Conservation (phyloP, 139 green algal species). For the Choricystis sp. region DNA sequence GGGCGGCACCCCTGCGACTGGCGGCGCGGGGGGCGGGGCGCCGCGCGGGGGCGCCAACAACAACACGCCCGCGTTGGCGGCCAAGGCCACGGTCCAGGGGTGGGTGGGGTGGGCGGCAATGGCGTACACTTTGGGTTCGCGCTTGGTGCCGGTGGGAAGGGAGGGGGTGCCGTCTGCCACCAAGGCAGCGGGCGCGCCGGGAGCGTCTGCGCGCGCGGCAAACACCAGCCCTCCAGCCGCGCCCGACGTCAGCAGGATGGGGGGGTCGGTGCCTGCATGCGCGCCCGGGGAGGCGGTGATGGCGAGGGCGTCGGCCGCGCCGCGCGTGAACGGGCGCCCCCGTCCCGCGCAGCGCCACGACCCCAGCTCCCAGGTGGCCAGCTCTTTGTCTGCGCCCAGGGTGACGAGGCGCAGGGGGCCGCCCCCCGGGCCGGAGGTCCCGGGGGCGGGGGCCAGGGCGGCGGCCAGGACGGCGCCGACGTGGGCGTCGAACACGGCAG, state of each 20-base stretch:
- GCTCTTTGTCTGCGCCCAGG: background rate
- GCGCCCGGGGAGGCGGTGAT: too few species aligned
- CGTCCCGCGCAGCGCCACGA: background rate
- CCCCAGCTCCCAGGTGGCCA: background rate
- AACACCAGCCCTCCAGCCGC: too few species aligned
- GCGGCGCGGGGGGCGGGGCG: too few species aligned
- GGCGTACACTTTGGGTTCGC: background rate
- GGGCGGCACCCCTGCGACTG: background rate
- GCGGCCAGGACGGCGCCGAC: background rate
- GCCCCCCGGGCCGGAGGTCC: background rate
- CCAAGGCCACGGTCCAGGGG: background rate
- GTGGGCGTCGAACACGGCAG: background rate
- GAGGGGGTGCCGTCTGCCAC: background rate
- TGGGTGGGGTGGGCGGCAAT: background rate
- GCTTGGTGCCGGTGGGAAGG: background rate
- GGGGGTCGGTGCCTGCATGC: too few species aligned
- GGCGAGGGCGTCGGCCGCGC: background rate
- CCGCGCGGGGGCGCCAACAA: background rate
- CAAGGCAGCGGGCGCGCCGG: background rate
- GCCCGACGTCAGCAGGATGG: too few species aligned
- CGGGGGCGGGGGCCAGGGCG: background rate
- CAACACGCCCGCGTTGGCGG: background rate
- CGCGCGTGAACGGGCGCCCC: background rate
- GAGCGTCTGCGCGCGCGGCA: too few species aligned
- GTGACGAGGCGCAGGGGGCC: background rate